phyloP scores from a whole-genome alignment of 257 asterid species.

The Penstemon eatonii region DNA sequence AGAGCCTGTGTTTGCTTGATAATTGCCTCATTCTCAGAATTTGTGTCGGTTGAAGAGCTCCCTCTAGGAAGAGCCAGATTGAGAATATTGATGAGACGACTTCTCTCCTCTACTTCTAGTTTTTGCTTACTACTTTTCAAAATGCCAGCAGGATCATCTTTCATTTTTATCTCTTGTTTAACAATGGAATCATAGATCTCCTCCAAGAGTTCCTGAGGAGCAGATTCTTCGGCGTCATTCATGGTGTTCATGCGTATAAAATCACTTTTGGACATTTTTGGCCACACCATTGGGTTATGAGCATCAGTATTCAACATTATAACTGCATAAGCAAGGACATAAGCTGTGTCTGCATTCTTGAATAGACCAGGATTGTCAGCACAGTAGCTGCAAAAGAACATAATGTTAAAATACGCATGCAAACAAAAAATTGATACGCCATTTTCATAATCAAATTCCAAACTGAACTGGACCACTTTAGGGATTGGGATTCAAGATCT shows the following conservation, averaged over 20 bases:
- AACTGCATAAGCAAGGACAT: slow-evolving; percentile 99
- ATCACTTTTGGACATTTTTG: slow-evolving; percentile 96
- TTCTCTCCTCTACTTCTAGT: slow-evolving; percentile 74
- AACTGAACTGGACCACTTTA: neutral
- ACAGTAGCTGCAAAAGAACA: slow-evolving; percentile 69
- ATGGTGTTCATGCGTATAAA: slow-evolving; percentile 74
- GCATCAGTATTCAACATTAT: slow-evolving; percentile 98
- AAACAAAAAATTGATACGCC: neutral
- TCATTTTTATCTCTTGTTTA: slow-evolving; percentile 92
- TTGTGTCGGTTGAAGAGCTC: slow-evolving; percentile 63
- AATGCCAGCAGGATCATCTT: slow-evolving; percentile 71
- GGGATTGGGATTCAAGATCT: neutral
- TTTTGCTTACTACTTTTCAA: slow-evolving; percentile 73
- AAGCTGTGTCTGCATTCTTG: slow-evolving; percentile 97
- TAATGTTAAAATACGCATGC: slow-evolving; percentile 26
- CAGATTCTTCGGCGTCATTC: slow-evolving; percentile 91
- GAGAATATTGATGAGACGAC: slow-evolving; percentile 81
- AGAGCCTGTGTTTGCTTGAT: slow-evolving; percentile 81
- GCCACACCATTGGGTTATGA: slow-evolving; percentile 98
- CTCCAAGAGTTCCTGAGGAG: slow-evolving; percentile 89
- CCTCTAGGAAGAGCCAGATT: slow-evolving; percentile 92
- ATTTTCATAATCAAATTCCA: neutral
- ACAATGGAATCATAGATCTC: slow-evolving; percentile 95
- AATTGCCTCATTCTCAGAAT: slow-evolving; percentile 86
- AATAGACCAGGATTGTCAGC: slow-evolving; percentile 93